A percentile compares a stretch with the other conserved stretches of the same genome.
Evolutionary conservation across 2,329 filamentous ascomycete genomes (phyloP).

Genomic region (Penicillium aurantiogriseum): DNA sequence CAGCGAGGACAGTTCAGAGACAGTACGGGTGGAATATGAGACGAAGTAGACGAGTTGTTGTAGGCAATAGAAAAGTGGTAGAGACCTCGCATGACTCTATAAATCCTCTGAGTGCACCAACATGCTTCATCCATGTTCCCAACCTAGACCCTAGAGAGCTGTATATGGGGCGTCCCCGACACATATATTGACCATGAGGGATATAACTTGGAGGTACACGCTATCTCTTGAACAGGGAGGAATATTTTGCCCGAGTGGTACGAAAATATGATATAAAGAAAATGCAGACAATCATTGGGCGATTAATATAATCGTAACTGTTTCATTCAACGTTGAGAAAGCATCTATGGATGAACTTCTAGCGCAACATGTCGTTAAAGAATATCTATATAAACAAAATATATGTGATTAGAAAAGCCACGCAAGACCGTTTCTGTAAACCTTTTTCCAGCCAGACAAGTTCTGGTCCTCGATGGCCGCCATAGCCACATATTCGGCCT

Average conservation of each 20-base stretch:
- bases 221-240: not conserved
- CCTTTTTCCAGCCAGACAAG: slow-evolving; percentile 7
- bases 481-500: slow-evolving; percentile 33
- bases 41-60: no score
- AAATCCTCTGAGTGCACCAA: no score
- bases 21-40: no score
- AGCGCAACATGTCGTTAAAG: not conserved
- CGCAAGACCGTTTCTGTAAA: slow-evolving; percentile 3
- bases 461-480: slow-evolving; percentile 6
- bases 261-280: not conserved
- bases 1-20: no score
- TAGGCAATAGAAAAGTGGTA: no score
- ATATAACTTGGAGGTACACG: not conserved
- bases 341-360: not conserved
- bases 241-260: not conserved
- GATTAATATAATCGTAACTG: not conserved
- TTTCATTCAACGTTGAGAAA: not conserved
- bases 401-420: slow-evolving; percentile 5
- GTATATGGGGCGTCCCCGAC: no score
- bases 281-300: not conserved
- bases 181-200: no score
- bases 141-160: no score
- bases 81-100: no score
- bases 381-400: not conserved
- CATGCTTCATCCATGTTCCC: no score